Percentiles rank a stretch among this genome's conserved stretches.
These are phyloP conservation scores for Fennellomyces sp. DNA, from an alignment of 371 early-diverging fungal genomes.

Conservation along the genomic window DNA sequence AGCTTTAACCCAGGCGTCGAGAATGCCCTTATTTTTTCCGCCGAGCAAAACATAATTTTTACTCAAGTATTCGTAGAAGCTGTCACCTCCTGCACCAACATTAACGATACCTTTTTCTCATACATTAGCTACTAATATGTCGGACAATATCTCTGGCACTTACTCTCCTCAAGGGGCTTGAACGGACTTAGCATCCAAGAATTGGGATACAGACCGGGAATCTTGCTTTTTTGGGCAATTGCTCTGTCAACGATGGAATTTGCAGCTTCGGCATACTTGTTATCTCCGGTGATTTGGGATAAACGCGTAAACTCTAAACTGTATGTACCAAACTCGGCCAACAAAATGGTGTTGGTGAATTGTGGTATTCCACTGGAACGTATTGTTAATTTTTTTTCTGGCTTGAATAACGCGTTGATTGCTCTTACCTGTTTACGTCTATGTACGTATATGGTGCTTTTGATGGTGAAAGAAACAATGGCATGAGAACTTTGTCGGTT, in stretches of 20 bases:
- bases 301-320: conserved; percentile 87
- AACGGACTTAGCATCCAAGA: conserved; percentile 31
- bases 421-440: conserved; percentile 50
- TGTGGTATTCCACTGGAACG: conserved; percentile 8
- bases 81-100: conserved; percentile 74
- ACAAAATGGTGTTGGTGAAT: conserved; percentile 39
- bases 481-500: conserved; percentile 34
- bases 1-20: conserved; percentile 44
- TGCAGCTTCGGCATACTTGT: conserved; percentile 64
- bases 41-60: conserved; percentile 65
- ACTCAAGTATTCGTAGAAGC: conserved; percentile 86
- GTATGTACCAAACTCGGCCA: conserved; percentile 89
- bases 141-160: neutral
- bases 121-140: too few species aligned
- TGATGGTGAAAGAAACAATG: conserved; percentile 37
- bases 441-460: conserved; percentile 80
- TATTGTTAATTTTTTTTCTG: neutral
- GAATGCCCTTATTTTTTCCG: conserved; percentile 45
- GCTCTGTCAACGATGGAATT: conserved; percentile 60
- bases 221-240: conserved; percentile 25
- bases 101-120: conserved; percentile 40
- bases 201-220: conserved; percentile 80
- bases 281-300: conserved; percentile 74
- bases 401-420: neutral
- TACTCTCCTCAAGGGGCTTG: conserved; percentile 48